These are phyloP conservation scores for Wickerhamiella parazyma DNA, from an alignment of 805 yeast species.

Conservation along the genomic window DNA sequence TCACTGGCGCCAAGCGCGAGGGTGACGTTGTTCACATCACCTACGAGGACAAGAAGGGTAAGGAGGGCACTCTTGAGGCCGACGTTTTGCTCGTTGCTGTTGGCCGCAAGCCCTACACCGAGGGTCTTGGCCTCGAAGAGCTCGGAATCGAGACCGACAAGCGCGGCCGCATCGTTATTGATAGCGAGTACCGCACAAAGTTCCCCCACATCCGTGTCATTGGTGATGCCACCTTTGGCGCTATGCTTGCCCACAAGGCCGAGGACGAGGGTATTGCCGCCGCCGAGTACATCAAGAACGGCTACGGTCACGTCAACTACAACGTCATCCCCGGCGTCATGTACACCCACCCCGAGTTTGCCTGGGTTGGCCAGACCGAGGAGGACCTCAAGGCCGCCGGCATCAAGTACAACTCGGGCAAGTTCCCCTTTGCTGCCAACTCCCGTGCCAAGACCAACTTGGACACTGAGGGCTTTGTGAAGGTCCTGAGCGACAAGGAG, in stretches of 20 bases:
- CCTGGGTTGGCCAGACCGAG: slow-evolving; percentile 97
- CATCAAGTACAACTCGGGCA: slow-evolving; percentile 82
- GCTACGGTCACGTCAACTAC: slow-evolving; percentile 97
- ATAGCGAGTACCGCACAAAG: slow-evolving; percentile 84
- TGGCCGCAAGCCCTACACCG: slow-evolving; percentile 96
- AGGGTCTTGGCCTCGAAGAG: slow-evolving; percentile 77
- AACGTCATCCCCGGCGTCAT: slow-evolving; percentile 95
- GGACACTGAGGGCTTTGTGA: slow-evolving; percentile 96
- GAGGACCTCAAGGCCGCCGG: slow-evolving; percentile 89
- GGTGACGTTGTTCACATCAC: slow-evolving; percentile 81
- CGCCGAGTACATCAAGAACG: slow-evolving; percentile 81
- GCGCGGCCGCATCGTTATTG: slow-evolving; percentile 87
- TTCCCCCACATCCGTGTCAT: slow-evolving; percentile 88
- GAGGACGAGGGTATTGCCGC: slow-evolving; percentile 99
- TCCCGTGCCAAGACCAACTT: slow-evolving; percentile 97
- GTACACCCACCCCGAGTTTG: slow-evolving; percentile 99
- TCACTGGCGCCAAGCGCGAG: slow-evolving; percentile 68
- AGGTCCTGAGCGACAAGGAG: slow-evolving; percentile 89
- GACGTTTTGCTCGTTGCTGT: slow-evolving; percentile 93
- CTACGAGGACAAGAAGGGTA: slow-evolving; percentile 79
- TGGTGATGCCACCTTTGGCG: slow-evolving; percentile 97
- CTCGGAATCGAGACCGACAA: slow-evolving; percentile 84
- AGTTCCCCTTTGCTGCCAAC: slow-evolving; percentile 97
- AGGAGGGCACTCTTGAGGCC: slow-evolving; percentile 72
- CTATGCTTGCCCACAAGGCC: slow-evolving; percentile 99